Evolutionary conservation across 176 grass and related monocot genomes (phyloP).

Genomic region (Ensete glaucum): DNA sequence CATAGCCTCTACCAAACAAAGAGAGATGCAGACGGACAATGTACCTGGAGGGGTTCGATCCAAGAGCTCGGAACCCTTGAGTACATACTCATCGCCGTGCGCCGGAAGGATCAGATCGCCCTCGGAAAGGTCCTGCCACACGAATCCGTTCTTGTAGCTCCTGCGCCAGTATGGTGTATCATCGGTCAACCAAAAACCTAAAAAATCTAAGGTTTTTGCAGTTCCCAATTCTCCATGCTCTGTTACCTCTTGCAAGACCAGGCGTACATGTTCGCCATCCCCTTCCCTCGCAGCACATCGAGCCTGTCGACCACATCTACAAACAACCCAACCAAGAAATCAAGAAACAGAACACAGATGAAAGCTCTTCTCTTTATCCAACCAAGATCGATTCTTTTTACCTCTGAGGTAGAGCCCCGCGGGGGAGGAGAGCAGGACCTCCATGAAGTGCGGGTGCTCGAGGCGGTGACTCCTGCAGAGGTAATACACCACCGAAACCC

Average conservation of each 20-base stretch:
- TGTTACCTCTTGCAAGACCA: conserved; percentile 97
- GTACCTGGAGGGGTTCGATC: conserved; percentile 22
- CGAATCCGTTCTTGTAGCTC: conserved; percentile 28
- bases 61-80: conserved; percentile 28
- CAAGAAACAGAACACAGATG: not conserved
- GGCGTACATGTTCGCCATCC: conserved; percentile 82
- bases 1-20: not conserved
- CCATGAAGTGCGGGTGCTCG: conserved; percentile 98
- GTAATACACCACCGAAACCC: conserved; percentile 88
- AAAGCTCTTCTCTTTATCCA: not conserved
- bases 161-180: not conserved
- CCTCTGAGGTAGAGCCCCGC: conserved; percentile 93
- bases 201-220: not conserved
- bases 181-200: not conserved
- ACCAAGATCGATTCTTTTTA: conserved; percentile 11
- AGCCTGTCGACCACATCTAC: conserved; percentile 87
- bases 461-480: conserved; percentile 75
- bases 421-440: conserved; percentile 64
- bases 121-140: conserved; percentile 28
- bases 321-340: not conserved
- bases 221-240: not conserved
- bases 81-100: conserved; percentile 23
- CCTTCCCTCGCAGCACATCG: conserved; percentile 74
- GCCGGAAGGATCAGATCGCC: conserved; percentile 21
- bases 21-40: not conserved